Conservation (phyloP, 225 moss, liverwort and hornwort species). For the Straminergon stramineum region DNA sequence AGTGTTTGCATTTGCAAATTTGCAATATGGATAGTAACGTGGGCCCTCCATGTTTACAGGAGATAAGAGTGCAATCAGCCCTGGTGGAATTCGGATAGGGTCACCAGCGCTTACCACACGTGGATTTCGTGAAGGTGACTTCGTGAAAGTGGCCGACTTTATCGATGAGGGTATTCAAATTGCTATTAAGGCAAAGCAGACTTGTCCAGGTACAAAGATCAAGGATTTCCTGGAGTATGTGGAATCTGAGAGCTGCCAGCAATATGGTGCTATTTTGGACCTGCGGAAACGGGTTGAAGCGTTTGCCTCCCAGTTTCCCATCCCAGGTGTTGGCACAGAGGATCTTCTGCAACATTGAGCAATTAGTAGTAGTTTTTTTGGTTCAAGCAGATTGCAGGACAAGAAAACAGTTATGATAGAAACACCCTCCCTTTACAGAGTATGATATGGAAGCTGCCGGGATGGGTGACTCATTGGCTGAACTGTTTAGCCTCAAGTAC, state of each 20-base stretch:
- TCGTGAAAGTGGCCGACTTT: conserved; percentile 71
- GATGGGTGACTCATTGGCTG: background rate
- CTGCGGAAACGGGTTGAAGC: conserved; percentile 59
- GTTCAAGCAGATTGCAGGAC: background rate
- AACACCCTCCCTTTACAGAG: background rate
- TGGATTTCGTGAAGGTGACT: conserved; percentile 55
- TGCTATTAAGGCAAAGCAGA: conserved; percentile 51
- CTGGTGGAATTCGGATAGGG: conserved; percentile 77
- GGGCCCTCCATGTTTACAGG: conserved; percentile 19
- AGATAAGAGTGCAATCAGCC: conserved; percentile 76
- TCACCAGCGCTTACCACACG: conserved; percentile 85
- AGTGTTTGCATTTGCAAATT: background rate
- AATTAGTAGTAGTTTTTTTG: background rate
- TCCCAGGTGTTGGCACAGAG: conserved; percentile 70
- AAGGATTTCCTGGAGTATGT: conserved; percentile 73
- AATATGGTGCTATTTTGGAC: conserved; percentile 39
- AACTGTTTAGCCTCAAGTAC: background rate
- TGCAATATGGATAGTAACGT: background rate
- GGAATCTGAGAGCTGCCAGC: conserved; percentile 40
- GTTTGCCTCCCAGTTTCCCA: conserved; percentile 74
- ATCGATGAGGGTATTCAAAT: conserved; percentile 68
- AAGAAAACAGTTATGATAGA: background rate
- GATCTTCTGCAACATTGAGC: conserved; percentile 28
- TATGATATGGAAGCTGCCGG: background rate
- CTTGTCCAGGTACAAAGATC: conserved; percentile 59